Percentiles rank a stretch among this genome's conserved stretches.
These are phyloP conservation scores for Ophiostoma ips DNA, from an alignment of 2,329 filamentous ascomycete genomes.

Conservation along the genomic window DNA sequence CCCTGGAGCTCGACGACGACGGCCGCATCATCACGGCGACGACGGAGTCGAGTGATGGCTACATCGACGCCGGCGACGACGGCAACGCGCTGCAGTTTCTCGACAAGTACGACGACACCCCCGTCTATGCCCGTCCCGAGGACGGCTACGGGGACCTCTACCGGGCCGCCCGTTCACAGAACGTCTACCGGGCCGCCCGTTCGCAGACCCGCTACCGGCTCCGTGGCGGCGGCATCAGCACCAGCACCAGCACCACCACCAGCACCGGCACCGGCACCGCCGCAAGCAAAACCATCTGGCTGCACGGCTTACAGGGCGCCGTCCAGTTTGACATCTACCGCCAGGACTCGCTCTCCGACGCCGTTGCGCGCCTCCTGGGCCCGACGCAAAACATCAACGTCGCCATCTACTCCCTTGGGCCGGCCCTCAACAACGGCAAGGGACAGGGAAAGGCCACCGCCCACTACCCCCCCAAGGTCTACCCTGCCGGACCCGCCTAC, in stretches of 20 bases:
- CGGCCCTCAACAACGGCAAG: background rate
- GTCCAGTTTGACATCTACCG: constrained; percentile 9
- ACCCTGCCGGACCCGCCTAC: background rate
- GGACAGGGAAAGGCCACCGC: too few species aligned
- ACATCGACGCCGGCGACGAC: background rate
- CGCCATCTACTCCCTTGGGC: background rate
- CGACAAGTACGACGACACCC: background rate
- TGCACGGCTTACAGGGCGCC: constrained; percentile 10
- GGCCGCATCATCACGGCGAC: background rate
- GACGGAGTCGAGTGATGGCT: background rate
- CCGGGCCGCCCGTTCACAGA: too few species aligned
- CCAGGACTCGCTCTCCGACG: constrained; percentile 3
- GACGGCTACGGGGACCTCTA: too few species aligned
- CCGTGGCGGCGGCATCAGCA: background rate
- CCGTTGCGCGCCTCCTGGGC: constrained; percentile 7
- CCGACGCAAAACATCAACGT: background rate
- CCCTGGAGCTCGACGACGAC: background rate
- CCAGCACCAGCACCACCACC: too few species aligned
- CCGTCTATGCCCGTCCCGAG: too few species aligned
- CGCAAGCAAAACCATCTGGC: background rate
- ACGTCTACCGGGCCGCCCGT: too few species aligned
- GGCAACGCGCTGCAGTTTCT: background rate
- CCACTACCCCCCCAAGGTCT: background rate
- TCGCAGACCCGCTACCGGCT: background rate
- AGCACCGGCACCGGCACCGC: background rate